These are phyloP conservation scores for Brasenia schreberi DNA, from an alignment of 164 flowering plant genomes.

Conservation along the genomic window DNA sequence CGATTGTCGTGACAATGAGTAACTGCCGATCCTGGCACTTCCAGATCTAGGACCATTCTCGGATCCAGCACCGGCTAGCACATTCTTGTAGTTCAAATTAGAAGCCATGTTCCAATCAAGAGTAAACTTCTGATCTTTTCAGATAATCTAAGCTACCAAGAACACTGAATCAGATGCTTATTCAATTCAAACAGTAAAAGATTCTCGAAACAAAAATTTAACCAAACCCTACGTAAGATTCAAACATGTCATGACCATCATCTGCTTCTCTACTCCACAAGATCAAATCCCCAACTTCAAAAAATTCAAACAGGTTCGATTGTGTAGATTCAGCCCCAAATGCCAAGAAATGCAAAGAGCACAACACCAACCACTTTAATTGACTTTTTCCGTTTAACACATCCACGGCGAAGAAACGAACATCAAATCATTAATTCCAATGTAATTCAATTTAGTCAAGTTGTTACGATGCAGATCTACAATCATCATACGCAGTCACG, in stretches of 20 bases:
- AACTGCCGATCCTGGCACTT: slow-evolving; percentile 18
- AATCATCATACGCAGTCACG: not conserved
- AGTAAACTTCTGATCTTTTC: not conserved
- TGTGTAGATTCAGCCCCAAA: not conserved
- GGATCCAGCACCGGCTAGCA: slow-evolving; percentile 13
- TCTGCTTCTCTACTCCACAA: not conserved
- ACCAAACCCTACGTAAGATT: not conserved
- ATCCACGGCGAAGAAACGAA: not conserved
- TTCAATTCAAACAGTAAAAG: not conserved
- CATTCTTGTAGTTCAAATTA: slow-evolving; percentile 44
- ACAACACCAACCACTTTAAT: not conserved
- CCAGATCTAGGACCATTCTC: slow-evolving; percentile 1
- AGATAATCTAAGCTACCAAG: not conserved
- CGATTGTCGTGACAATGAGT: slow-evolving; percentile 41
- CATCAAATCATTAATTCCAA: not conserved
- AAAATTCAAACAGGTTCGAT: not conserved
- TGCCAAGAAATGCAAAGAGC: not conserved
- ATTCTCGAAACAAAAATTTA: not conserved
- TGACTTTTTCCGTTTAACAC: not conserved
- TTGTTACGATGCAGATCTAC: not conserved
- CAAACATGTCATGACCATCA: not conserved
- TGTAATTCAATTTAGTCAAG: not conserved
- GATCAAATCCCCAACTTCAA: not conserved
- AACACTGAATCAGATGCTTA: not conserved
- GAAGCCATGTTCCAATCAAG: slow-evolving; percentile 28